phyloP scores from a whole-genome alignment of 768 basidiomycete genomes.

The Lactarius sp. region DNA sequence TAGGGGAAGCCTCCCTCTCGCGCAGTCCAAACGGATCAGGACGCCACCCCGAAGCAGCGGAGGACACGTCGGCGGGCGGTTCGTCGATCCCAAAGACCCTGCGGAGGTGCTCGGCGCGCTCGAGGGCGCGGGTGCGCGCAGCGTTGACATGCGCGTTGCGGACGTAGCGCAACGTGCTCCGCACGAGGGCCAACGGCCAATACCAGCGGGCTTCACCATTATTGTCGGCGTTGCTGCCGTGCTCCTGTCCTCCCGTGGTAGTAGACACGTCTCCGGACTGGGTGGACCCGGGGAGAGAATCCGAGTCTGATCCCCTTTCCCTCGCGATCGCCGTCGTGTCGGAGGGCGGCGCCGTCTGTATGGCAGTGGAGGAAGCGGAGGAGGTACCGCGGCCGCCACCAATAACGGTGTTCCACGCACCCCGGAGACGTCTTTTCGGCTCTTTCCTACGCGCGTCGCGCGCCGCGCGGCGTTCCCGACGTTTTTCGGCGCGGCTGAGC shows the following conservation, averaged over 20 bases:
- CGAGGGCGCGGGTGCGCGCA: constrained; percentile 63
- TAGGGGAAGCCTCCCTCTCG: constrained; percentile 31
- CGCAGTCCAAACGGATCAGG: constrained; percentile 63
- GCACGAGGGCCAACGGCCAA: constrained; percentile 33
- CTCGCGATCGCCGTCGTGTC: neutral
- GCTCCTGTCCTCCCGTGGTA: neutral
- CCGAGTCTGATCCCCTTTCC: constrained; percentile 36
- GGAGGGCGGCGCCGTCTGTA: neutral
- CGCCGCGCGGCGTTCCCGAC: constrained; percentile 43
- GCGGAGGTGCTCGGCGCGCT: constrained; percentile 61
- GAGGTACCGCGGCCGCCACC: constrained; percentile 25
- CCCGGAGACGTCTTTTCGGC: constrained; percentile 49
- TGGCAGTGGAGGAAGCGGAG: neutral
- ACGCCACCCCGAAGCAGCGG: constrained; percentile 55
- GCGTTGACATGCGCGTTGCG: constrained; percentile 69
- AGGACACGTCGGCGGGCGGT: constrained; percentile 26
- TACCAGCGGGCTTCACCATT: neutral
- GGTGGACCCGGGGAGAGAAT: constrained; percentile 1
- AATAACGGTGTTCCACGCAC: constrained; percentile 54
- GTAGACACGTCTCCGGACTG: neutral
- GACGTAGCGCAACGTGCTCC: constrained; percentile 54
- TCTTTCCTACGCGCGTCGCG: constrained; percentile 46
- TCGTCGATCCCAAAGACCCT: constrained; percentile 47
- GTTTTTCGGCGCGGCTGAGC: constrained; percentile 47
- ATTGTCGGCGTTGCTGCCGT: too few relatives aligned